A percentile compares a stretch with the other conserved stretches of the same genome.
Conservation (phyloP, 495 filamentous ascomycete genomes). For the Arthonia radiata region DNA sequence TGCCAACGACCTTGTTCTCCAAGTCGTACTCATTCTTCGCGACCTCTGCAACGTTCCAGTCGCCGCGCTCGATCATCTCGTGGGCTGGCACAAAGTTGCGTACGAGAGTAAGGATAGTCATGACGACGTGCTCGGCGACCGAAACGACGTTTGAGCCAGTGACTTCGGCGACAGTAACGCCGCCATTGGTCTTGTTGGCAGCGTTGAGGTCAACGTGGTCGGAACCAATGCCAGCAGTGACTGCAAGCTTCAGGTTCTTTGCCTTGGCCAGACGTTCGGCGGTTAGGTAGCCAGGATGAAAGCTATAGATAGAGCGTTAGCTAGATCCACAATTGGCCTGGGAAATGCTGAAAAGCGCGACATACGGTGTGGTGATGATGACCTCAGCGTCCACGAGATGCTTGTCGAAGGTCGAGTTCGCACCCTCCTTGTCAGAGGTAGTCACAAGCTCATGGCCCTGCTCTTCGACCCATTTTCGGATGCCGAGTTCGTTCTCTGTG, state of each 20-base stretch:
- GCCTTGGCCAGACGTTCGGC: conserved; percentile 90
- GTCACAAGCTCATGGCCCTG: conserved; percentile 89
- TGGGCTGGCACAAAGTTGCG: conserved; percentile 97
- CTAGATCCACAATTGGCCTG: too few relatives aligned
- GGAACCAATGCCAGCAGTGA: conserved; percentile 93
- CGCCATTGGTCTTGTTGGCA: conserved; percentile 95
- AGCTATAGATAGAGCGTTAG: conserved; percentile 25
- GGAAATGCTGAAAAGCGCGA: conserved; percentile 5
- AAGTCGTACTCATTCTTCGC: conserved; percentile 97
- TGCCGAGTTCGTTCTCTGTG: conserved; percentile 90
- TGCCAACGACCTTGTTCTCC: conserved; percentile 92
- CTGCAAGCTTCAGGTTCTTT: conserved; percentile 86
- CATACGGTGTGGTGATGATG: conserved; percentile 96
- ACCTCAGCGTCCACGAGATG: conserved; percentile 91
- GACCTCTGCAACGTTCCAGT: conserved; percentile 87
- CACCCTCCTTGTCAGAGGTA: conserved; percentile 90
- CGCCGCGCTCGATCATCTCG: conserved; percentile 67
- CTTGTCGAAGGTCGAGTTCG: conserved; percentile 79
- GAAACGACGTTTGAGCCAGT: conserved; percentile 39
- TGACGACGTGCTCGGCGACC: conserved; percentile 55
- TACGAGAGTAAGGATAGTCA: conserved; percentile 91
- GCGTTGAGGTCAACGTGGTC: conserved; percentile 95
- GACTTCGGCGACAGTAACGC: conserved; percentile 89
- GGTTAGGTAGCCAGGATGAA: conserved; percentile 96
- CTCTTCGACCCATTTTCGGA: conserved; percentile 90